Conservation (phyloP, 2,329 filamentous ascomycete species). For the Claviceps sp. region DNA sequence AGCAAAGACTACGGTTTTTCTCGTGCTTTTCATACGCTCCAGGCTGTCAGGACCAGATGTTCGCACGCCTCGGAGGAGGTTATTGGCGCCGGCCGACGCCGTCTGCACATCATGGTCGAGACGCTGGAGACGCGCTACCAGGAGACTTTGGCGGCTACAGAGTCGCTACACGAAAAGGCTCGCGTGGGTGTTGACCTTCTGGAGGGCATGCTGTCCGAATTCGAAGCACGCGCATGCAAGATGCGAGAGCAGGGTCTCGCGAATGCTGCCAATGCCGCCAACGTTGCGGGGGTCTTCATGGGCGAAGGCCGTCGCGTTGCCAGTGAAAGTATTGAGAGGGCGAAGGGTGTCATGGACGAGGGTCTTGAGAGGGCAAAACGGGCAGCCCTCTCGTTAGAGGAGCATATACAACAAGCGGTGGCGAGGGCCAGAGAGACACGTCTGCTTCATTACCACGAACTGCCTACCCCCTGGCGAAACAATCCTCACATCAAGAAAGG, state of each 20-base stretch:
- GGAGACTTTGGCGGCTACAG: constrained; percentile 70
- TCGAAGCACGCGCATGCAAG: constrained; percentile 71
- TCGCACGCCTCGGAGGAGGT: constrained; percentile 83
- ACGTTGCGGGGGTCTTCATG: constrained; percentile 58
- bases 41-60: constrained; percentile 77
- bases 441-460: constrained; percentile 75
- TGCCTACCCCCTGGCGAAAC: constrained; percentile 83
- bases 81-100: constrained; percentile 70
- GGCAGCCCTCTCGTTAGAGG: constrained; percentile 69
- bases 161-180: constrained; percentile 84
- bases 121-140: constrained; percentile 82
- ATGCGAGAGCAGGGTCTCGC: constrained; percentile 64
- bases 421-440: constrained; percentile 63
- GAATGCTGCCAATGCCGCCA: constrained; percentile 45
- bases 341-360: constrained; percentile 65
- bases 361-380: constrained; percentile 71
- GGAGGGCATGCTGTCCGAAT: constrained; percentile 71
- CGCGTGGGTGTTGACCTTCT: constrained; percentile 76
- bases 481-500: constrained; percentile 87
- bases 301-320: constrained; percentile 69
- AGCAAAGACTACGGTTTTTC: constrained; percentile 74
- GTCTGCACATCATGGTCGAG: constrained; percentile 81
- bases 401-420: constrained; percentile 72
- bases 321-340: constrained; percentile 63
- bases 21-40: constrained; percentile 72